Percentiles rank a stretch among this genome's conserved stretches.
Conservation (phyloP, 108 stramenopile species). For the Poteriospumella lacustris region DNA sequence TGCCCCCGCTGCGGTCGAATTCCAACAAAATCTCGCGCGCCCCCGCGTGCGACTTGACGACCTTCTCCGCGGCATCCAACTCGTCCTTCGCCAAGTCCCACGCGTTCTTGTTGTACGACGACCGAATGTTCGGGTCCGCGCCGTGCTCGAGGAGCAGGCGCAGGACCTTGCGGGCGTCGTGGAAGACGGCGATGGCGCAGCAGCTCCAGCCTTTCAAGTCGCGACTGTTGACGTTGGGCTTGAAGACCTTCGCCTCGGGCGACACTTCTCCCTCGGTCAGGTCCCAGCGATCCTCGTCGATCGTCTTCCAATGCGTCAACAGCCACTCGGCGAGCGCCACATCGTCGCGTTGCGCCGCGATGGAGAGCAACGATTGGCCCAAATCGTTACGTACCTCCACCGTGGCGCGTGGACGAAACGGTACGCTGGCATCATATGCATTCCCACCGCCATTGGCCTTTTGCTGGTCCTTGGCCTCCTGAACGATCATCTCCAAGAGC, state of each 20-base stretch:
- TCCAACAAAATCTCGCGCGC: conserved; percentile 40
- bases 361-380: conserved; percentile 26
- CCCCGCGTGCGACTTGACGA: conserved; percentile 30
- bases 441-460: conserved; percentile 24
- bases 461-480: conserved; percentile 21
- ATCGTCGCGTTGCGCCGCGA: conserved; percentile 17
- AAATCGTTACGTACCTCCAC: conserved; percentile 28
- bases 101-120: conserved; percentile 40
- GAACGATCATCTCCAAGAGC: conserved; percentile 33
- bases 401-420: conserved; percentile 33
- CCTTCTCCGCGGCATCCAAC: conserved; percentile 39
- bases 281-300: conserved; percentile 30
- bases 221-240: conserved; percentile 24
- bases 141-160: conserved; percentile 36
- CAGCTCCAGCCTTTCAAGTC: conserved; percentile 47
- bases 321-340: neutral
- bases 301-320: conserved; percentile 34
- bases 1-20: neutral
- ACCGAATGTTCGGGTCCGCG: conserved; percentile 35
- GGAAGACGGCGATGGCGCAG: conserved; percentile 35
- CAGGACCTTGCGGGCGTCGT: conserved; percentile 28
- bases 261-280: neutral
- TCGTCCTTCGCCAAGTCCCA: conserved; percentile 46
- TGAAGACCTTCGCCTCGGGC: conserved; percentile 36
- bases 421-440: no score